Evolutionary conservation across 495 filamentous ascomycete genomes (phyloP).

Genomic region (Corynascus novoguineensis): DNA sequence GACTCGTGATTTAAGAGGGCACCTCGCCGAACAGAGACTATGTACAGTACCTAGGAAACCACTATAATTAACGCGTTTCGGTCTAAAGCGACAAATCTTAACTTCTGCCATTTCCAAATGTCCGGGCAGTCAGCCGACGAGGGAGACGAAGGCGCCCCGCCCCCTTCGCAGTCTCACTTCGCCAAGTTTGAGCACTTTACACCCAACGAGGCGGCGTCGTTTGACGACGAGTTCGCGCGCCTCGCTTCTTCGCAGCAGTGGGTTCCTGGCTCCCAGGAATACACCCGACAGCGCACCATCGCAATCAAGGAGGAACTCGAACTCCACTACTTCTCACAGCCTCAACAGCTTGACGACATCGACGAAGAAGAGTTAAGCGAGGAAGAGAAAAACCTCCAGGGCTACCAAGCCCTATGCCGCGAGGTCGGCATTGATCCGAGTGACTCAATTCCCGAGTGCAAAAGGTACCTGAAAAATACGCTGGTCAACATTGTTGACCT

Average conservation of each 20-base stretch:
- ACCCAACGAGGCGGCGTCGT: conserved; percentile 27
- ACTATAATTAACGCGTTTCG: neutral
- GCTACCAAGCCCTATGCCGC: conserved; percentile 30
- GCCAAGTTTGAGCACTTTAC: conserved; percentile 28
- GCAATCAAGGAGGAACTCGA: conserved; percentile 31
- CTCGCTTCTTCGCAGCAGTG: conserved; percentile 36
- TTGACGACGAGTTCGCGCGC: conserved; percentile 34
- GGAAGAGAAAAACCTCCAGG: conserved; percentile 15
- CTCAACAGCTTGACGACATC: conserved; percentile 11
- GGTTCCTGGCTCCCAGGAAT: conserved; percentile 28
- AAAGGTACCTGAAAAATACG: conserved; percentile 30
- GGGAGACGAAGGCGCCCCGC: conserved; percentile 4
- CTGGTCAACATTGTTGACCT: conserved; percentile 51
- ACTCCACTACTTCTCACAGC: conserved; percentile 28
- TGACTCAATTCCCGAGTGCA: conserved; percentile 23
- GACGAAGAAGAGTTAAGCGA: conserved; percentile 7
- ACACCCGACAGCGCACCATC: conserved; percentile 28
- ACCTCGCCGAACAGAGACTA: too few relatives aligned
- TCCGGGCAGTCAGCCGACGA: neutral
- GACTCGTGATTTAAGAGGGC: too few relatives aligned
- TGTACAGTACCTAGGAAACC: neutral
- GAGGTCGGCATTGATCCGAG: conserved; percentile 32
- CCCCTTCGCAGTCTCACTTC: conserved; percentile 34
- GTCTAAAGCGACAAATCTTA: neutral
- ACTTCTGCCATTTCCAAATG: neutral